A percentile compares a stretch with the other conserved stretches of the same genome.
phyloP scores from a whole-genome alignment of 176 grass and related monocot genomes.

The Neostapfia colusana region DNA sequence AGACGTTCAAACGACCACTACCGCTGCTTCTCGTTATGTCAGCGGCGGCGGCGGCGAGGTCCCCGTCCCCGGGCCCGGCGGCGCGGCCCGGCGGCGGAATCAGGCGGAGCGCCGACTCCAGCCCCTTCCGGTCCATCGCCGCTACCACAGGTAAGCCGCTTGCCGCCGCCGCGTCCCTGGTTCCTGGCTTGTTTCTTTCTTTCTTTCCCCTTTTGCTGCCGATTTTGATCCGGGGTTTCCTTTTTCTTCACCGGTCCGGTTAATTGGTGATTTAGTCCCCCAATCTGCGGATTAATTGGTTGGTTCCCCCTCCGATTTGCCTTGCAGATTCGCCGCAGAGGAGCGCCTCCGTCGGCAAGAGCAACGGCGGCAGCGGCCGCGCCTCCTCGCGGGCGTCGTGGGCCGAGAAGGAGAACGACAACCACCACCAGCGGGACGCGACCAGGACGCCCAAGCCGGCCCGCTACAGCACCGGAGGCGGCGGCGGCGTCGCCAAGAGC shows the following conservation, averaged over 20 bases:
- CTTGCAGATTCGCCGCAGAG: conserved; percentile 49
- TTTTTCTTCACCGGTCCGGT: background rate
- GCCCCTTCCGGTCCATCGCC: conserved; percentile 21
- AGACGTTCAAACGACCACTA: background rate
- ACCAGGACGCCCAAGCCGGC: background rate
- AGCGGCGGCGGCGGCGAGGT: conserved; percentile 38
- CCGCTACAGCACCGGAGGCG: background rate
- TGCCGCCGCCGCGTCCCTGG: no score
- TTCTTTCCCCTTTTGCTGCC: background rate
- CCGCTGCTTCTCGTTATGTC: conserved; percentile 16
- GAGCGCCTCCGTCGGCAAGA: conserved; percentile 41
- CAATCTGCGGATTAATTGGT: background rate
- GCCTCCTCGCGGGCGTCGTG: conserved; percentile 30
- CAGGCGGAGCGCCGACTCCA: conserved; percentile 55
- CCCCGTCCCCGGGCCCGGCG: conserved; percentile 37
- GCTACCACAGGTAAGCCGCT: conserved; percentile 3
- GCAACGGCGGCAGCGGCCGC: conserved; percentile 7
- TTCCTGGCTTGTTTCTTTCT: background rate
- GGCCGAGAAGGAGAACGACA: conserved; percentile 68
- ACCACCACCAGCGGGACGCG: conserved; percentile 46
- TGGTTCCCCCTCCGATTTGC: background rate
- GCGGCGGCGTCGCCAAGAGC: conserved; percentile 45
- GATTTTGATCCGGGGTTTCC: background rate
- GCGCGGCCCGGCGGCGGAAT: conserved; percentile 30
- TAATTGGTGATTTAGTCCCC: background rate